A percentile compares a stretch with the other conserved stretches of the same genome.
Conservation (phyloP, 306 rosid species). For the Quercus wislizeni region DNA sequence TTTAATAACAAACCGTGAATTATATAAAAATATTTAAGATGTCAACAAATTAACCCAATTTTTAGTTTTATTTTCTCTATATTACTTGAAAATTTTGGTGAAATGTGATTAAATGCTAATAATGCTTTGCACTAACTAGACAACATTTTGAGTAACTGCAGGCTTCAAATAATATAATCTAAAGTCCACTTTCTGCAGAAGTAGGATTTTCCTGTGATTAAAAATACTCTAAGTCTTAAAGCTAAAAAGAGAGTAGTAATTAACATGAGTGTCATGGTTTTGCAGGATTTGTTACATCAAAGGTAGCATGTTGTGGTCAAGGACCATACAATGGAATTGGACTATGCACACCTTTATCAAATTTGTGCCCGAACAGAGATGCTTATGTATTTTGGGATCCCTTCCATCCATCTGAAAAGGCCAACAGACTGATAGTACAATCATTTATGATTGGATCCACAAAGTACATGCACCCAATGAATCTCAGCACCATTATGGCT, state of each 20-base stretch:
- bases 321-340: conserved; percentile 75
- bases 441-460: conserved; percentile 40
- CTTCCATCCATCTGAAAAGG: conserved; percentile 71
- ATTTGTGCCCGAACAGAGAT: conserved; percentile 60
- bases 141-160: neutral
- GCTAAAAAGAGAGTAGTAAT: neutral
- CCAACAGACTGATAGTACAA: conserved; percentile 38
- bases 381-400: conserved; percentile 77
- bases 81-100: no score
- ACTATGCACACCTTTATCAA: conserved; percentile 57
- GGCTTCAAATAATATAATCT: neutral
- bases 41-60: no score
- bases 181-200: no score
- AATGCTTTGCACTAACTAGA: neutral
- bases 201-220: neutral
- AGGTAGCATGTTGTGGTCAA: conserved; percentile 87
- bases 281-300: conserved; percentile 1
- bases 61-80: no score
- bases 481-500: conserved; percentile 73
- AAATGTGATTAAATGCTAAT: no score
- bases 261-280: neutral
- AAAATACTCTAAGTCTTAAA: neutral
- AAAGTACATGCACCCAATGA: conserved; percentile 77
- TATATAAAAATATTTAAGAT: no score
- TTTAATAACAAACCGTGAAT: no score